Evolutionary conservation across 805 yeast genomes (phyloP), one percentile per base, ranked within the genome.

Genomic region (Candida orba): DNA sequence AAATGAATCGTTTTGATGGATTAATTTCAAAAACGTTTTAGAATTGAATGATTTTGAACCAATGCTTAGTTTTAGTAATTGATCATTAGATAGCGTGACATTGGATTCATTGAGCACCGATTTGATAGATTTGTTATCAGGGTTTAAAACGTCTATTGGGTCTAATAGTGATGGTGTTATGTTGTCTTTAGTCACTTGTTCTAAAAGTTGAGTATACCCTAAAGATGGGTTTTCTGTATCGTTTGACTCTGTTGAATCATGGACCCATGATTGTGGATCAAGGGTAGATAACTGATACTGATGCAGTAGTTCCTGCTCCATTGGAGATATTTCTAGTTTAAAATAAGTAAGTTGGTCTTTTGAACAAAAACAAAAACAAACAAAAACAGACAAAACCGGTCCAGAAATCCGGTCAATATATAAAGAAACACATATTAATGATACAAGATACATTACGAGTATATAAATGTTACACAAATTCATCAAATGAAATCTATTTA

Each of bases 41-140:
- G 84, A 76, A 51, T 78, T 74, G 62, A 83, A 82, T 24, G 71
- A 63, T 43, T 79, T 76, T 15, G 79, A 75, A 38, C 77, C 76
- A 40, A 79, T 71, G 47, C 79, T 62, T 59, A 69, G 73, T 51
- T 73, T 65, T 31, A 73, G 57, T 42, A 73, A 66, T 23, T 65
- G 62, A 17, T 43, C 40, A 9, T 54, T 42, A 62, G 67, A 25
- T 67, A 69, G 3, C 67, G 65, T 36, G 71, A 62, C 17, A 68
- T 53, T 37, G 20, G 67, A 68, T 41, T 34, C 64, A 63, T 36
- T 73, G 67, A 10, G 59, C 53, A 34, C 76, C 57, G 32, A 66
- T 68, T 18, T 69, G 63, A 37, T 71, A 53, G 8, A 79, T 64
- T 4, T 75, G 68, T 22, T 63, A 65, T n/a, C 67, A 25, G 72